Base-by-base conservation (phyloP, 129 eudicot species). In the Smallanthus sonchifolius region DNA sequence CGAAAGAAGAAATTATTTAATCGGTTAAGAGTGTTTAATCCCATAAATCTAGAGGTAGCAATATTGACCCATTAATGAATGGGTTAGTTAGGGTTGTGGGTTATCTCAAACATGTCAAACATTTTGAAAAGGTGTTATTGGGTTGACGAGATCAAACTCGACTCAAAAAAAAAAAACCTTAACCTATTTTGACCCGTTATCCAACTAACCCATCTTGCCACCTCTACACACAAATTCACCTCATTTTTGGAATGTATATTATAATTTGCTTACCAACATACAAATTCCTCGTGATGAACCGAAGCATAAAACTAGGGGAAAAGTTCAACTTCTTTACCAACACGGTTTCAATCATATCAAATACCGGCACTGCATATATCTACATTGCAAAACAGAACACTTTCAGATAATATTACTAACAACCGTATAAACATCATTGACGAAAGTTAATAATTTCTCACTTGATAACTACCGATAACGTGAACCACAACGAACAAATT, bases 281-380 rank as follows among this genome's bases (percentile, higher is more conserved):
- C 42, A 52, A 2, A 57, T 78, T 90, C 61, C 96, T 79, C n/a
- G 96, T 42, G 69, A 85, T 45, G 52, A 87, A 87, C 8, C 96
- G 87, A 42, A 90, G 79, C n/a, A 35, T 42, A 51, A 77, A 77
- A 43, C 71, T 87, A 20, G 96, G 96, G 64, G 80, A 8, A 70
- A 90, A 90, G 47, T 74, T 59, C 48, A 90, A 42, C 70, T 84
- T 90, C 86, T 87, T 90, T 5, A 87, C 93, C 74, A 90, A 83
- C 57, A 90, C 62, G 0, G 96, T 87, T 66, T 90, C 96, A 0
- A 87, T 67, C 94, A 90, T 87, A 68, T 90, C 96, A 67, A 90
- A 90, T 38, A 90, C 94, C 1, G 96, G 96, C 94, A 90, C 87
- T 24, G 96, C 96, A 42, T 87, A 90, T 38, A 90, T 76, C 94